Evolutionary conservation across 306 rosid genomes (phyloP).

Genomic region (Malus sieversii): DNA sequence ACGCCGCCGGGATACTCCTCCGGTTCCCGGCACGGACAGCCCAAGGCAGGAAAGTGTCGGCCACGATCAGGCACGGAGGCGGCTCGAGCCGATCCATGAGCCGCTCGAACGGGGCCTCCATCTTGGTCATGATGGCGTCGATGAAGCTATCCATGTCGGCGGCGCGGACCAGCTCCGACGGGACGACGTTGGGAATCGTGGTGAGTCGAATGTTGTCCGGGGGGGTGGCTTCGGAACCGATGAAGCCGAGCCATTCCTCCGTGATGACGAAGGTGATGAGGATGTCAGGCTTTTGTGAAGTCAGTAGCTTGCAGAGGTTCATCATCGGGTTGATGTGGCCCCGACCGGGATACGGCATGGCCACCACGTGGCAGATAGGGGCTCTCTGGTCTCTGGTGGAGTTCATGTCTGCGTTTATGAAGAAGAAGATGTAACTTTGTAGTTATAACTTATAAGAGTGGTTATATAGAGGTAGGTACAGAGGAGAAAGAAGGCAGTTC

Average conservation of each 20-base stretch:
- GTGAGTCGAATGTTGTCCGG: constrained; percentile 19
- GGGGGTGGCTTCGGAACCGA: constrained; percentile 27
- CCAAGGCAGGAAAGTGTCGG: constrained; percentile 31
- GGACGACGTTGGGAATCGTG: constrained; percentile 35
- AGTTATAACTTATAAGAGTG: no score
- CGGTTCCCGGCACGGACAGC: constrained; percentile 16
- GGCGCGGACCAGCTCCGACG: constrained; percentile 29
- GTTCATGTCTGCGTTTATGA: neutral
- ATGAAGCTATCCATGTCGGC: constrained; percentile 9
- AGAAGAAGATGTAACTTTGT: neutral
- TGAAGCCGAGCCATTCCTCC: constrained; percentile 25
- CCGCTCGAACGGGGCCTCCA: constrained; percentile 37
- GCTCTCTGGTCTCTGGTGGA: neutral
- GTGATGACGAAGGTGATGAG: constrained; percentile 42
- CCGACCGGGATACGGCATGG: constrained; percentile 34
- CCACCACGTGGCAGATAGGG: constrained; percentile 22
- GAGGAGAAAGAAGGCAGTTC: no score
- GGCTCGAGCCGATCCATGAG: constrained; percentile 22
- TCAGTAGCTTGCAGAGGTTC: constrained; percentile 33
- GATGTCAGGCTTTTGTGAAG: constrained; percentile 9
- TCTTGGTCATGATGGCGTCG: constrained; percentile 35
- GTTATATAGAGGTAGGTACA: no score
- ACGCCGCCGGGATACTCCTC: constrained; percentile 34
- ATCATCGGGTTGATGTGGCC: constrained; percentile 54
- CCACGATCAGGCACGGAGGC: constrained; percentile 7